Evolutionary conservation across 371 early-diverging fungal genomes (phyloP).

Genomic region (Rhizopus sp.): DNA sequence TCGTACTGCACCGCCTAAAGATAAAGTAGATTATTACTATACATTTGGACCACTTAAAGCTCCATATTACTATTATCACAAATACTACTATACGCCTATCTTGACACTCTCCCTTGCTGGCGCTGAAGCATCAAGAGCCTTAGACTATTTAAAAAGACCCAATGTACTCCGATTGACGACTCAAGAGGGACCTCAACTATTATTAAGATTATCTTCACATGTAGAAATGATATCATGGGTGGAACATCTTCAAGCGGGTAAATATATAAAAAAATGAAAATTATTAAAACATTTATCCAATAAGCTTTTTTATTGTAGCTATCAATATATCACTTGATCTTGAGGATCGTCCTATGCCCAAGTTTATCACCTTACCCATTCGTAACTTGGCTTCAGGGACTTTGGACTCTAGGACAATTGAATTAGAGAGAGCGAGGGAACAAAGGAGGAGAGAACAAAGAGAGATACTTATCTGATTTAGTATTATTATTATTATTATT

Average conservation of each 20-base stretch:
- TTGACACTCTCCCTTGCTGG: constrained; percentile 37
- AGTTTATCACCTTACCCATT: constrained; percentile 45
- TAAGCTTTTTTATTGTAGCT: constrained; percentile 17
- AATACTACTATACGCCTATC: constrained; percentile 35
- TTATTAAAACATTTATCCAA: constrained; percentile 5
- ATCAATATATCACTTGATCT: constrained; percentile 50
- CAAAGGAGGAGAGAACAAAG: constrained; percentile 39
- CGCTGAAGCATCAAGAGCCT: constrained; percentile 45
- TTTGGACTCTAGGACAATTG: constrained; percentile 27
- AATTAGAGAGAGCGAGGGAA: constrained; percentile 37
- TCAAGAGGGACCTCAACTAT: constrained; percentile 43
- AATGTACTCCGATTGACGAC: constrained; percentile 39
- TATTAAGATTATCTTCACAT: constrained; percentile 36
- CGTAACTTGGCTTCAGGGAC: constrained; percentile 21
- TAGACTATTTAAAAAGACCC: constrained; percentile 47
- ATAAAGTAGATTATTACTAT: constrained; percentile 11
- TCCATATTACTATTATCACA: constrained; percentile 29
- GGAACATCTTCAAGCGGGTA: constrained; percentile 54
- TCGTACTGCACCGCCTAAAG: constrained; percentile 31
- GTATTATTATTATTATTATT: constrained; percentile 5
- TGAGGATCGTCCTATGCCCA: constrained; percentile 50
- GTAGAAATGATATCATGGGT: constrained; percentile 52
- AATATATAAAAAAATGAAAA: constrained; percentile 11
- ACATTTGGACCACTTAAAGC: constrained; percentile 15
- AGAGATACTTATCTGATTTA: constrained; percentile 35